A percentile compares a stretch with the other conserved stretches of the same genome.
These are phyloP conservation scores for Linum trigynum DNA, from an alignment of 345 rosid genomes.

Conservation along the genomic window DNA sequence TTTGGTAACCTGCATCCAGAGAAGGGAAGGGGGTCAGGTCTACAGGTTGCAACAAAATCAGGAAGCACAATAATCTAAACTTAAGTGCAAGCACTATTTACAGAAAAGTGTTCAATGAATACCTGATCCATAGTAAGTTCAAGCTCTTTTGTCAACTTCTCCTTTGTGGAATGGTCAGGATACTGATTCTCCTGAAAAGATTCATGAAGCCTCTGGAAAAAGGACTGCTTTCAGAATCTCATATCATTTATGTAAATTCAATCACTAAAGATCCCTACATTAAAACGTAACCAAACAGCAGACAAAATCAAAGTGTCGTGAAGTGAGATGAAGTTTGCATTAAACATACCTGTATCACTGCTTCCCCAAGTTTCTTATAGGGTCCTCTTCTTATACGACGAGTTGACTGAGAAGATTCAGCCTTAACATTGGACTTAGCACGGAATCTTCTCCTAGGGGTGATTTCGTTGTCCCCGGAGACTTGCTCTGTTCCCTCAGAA, in stretches of 20 bases:
- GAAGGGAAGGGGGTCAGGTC: neutral
- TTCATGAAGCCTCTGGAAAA: conserved; percentile 44
- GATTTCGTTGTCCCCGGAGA: conserved; percentile 14
- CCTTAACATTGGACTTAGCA: conserved; percentile 18
- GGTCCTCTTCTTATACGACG: conserved; percentile 21
- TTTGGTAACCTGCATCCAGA: conserved; percentile 45
- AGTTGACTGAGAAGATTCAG: conserved; percentile 19
- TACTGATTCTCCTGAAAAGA: conserved; percentile 56
- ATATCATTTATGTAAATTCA: neutral
- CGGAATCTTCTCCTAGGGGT: conserved; percentile 19
- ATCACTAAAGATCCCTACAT: too few species aligned
- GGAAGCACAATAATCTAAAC: neutral
- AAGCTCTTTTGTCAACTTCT: conserved; percentile 55
- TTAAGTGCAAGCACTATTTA: neutral
- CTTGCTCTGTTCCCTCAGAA: conserved; percentile 18
- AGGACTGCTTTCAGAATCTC: conserved; percentile 3
- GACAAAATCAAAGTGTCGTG: neutral
- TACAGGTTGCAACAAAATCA: neutral
- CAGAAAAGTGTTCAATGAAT: neutral
- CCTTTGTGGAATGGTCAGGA: conserved; percentile 55
- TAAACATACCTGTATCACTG: conserved; percentile 48
- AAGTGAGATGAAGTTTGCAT: neutral
- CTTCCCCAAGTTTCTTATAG: conserved; percentile 45
- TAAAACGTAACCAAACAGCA: neutral
- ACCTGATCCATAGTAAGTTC: conserved; percentile 59